Evolutionary conservation across 225 moss, liverwort and hornwort species (phyloP), one percentile per base, ranked within the genome.

Genomic region (Asterella californica): DNA sequence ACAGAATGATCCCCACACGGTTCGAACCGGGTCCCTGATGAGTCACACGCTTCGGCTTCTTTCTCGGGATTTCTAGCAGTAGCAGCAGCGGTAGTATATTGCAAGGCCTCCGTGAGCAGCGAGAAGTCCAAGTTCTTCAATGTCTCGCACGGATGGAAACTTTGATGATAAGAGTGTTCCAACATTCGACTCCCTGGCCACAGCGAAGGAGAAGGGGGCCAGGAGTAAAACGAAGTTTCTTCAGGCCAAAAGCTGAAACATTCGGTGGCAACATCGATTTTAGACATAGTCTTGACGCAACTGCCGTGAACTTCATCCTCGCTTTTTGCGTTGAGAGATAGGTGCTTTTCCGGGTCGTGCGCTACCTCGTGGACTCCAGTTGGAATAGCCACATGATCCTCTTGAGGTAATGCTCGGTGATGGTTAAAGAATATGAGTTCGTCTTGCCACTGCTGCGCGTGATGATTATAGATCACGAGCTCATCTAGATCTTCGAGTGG

Each of bases 181-280:
- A 9, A 29, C 0, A 30, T 25, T 17, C 5, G 54, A 53, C 74
- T 30, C 30, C 30, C 50, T 30, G 74, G 32, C 30, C 29, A 74
- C 12, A 52, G 0, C 14, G 12, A 33, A 21, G 74, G 54, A 53
- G 54, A 72, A 10, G 47, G 38, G 9, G 50, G 52, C 53, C 74
- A 30, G n/a, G 74, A 74, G 53, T 53, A 19, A 19, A 53, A 74
- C 17, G 53, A 33, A 52, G 53, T 32, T 34, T 74, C 32, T 30
- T 33, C 33, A 50, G 74, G 74, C 74, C 74, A 74, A 49, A 74
- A 74, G 17, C 54, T 74, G 74, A 74, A 74, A 30, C 32, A 19
- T 29, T 74, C 74, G 34, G 53, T 18, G 30, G n/a, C 47, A 27
- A 74, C 30, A 53, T 74, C 74, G 53, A 74, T 48, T 19, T 74